Base-by-base conservation (phyloP, 257 asterid genomes). In the Vinca minor region DNA sequence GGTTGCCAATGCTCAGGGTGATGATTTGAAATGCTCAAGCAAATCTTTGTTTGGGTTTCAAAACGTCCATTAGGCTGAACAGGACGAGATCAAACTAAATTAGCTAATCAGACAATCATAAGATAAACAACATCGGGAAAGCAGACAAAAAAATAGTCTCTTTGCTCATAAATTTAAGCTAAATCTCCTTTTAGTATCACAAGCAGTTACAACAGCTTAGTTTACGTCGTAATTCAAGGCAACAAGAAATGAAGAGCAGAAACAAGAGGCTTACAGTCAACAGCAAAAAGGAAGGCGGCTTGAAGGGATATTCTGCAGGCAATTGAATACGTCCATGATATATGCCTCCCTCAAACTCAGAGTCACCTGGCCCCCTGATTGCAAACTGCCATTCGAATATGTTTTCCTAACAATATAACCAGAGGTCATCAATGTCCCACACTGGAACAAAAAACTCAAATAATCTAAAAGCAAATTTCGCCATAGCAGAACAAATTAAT, bases 1-100 rank as follows among this genome's bases (percentile, higher is more conserved):
- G 98, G 98, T 65, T 86, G 98, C 98, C 98, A 91, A 77, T 91
- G 96, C 81, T 91, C 98, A 54, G 98, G 98, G 55, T 91, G 98
- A 78, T 91, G 96, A 78, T 86, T 91, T 41, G 98, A 91, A 69
- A 91, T 91, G 79, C 98, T 91, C 85, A 91, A 83, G 84, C 98
- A 91, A 64, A 91, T 91, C 87, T 91, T 91, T 63, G 96, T 88
- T 78, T 91, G 96, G 63, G 94, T 88, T 72, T 91, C 96, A 73
- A 91, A 91, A 48, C 98, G 94, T 35, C 98, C 98, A 64, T 85
- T 91, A 0, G 98, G 96, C 98, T 91, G 86, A 59, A 74, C 71
- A 70, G 65, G 59, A 6, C 47, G 28, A 52, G 29, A 56, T 25
- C 20, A 68, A 39, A 44, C 69, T 12, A 28, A 25, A 71, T 74